Evolutionary conservation across 768 basidiomycete species (phyloP).

Genomic region (Lyophyllum decastes): DNA sequence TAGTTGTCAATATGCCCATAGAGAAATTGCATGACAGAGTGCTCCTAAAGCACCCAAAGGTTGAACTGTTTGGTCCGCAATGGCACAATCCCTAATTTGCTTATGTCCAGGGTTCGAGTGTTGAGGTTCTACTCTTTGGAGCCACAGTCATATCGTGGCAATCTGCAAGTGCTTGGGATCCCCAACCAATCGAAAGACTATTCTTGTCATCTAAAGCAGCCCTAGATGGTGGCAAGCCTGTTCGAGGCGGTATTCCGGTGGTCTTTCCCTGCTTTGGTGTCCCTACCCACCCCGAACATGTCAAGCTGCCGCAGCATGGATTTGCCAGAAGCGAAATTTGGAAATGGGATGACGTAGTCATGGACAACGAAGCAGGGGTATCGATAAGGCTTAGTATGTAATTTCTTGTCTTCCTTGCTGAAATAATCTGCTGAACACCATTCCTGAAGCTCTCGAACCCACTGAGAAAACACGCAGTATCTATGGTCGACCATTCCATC

Average conservation of each 20-base stretch:
- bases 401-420: not conserved
- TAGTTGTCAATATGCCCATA: constrained; percentile 51
- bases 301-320: constrained; percentile 80
- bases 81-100: not conserved
- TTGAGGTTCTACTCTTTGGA: constrained; percentile 73
- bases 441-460: constrained; percentile 58
- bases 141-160: constrained; percentile 91
- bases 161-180: constrained; percentile 36
- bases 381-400: constrained; percentile 77
- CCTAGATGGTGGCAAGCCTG: constrained; percentile 79
- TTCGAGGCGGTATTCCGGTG: constrained; percentile 55
- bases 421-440: not conserved
- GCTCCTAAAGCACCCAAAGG: constrained; percentile 65
- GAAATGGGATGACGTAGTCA: constrained; percentile 62
- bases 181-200: constrained; percentile 60
- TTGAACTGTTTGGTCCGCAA: not conserved
- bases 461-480: constrained; percentile 54
- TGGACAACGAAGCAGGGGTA: constrained; percentile 71
- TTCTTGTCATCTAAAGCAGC: constrained; percentile 82
- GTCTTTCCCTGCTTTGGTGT: constrained; percentile 92
- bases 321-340: constrained; percentile 83
- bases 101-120: constrained; percentile 57
- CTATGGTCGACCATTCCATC: constrained; percentile 68
- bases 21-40: constrained; percentile 43
- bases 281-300: constrained; percentile 73